A percentile compares a stretch with the other conserved stretches of the same genome.
Conservation (phyloP, 1,139 yeast genomes). For the Debaryomyces fabryi region DNA sequence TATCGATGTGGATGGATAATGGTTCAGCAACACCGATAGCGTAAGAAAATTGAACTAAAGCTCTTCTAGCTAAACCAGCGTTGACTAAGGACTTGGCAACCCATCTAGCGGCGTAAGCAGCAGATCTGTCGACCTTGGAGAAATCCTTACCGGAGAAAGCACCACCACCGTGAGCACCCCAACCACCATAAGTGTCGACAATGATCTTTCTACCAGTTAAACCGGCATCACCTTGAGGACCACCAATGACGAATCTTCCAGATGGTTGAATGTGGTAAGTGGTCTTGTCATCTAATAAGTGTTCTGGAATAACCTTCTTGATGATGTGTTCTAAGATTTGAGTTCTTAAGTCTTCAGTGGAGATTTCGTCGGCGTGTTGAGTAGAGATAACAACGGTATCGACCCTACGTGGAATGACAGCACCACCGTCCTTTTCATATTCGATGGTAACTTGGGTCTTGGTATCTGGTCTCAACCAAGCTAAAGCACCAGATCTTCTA, state of each 20-base stretch:
- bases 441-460: slow-evolving; percentile 99
- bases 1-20: slow-evolving; percentile 93
- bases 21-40: slow-evolving; percentile 99
- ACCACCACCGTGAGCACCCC: slow-evolving; percentile 99
- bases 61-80: slow-evolving; percentile 96
- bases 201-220: slow-evolving; percentile 99
- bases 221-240: slow-evolving; percentile 99
- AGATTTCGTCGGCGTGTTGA: slow-evolving; percentile 94
- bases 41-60: slow-evolving; percentile 96
- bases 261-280: slow-evolving; percentile 98
- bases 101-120: slow-evolving; percentile 99
- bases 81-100: slow-evolving; percentile 96
- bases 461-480: slow-evolving; percentile 99
- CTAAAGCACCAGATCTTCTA: slow-evolving; percentile 91
- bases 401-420: slow-evolving; percentile 92
- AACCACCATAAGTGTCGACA: slow-evolving; percentile 99
- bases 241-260: slow-evolving; percentile 99
- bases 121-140: slow-evolving; percentile 99
- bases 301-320: slow-evolving; percentile 89
- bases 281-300: slow-evolving; percentile 92
- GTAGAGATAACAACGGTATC: slow-evolving; percentile 98
- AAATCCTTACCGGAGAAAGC: slow-evolving; percentile 99
- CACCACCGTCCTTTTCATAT: slow-evolving; percentile 92
- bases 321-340: slow-evolving; percentile 78
- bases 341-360: slow-evolving; percentile 87